Evolutionary conservation across 2,329 filamentous ascomycete species (phyloP).

Genomic region (Epichloe gansuensis): DNA sequence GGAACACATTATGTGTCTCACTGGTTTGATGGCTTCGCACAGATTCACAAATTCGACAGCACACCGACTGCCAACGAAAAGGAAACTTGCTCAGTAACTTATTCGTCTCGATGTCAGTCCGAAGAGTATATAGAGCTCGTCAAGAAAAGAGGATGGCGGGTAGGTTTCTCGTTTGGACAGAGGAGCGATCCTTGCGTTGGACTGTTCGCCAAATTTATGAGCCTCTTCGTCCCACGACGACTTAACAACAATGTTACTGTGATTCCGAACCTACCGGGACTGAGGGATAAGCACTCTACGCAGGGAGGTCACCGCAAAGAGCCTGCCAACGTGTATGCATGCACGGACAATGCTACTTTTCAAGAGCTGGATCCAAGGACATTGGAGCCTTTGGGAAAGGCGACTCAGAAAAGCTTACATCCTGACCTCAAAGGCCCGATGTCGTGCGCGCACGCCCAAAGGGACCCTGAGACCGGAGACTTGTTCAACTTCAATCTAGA

Average conservation of each 20-base stretch:
- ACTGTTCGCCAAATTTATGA: constrained; percentile 60
- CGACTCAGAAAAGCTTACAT: constrained; percentile 49
- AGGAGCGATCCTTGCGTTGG: constrained; percentile 62
- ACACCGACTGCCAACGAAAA: constrained; percentile 24
- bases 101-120: constrained; percentile 59
- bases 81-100: constrained; percentile 37
- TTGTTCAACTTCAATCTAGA: constrained; percentile 74
- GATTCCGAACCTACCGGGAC: constrained; percentile 50
- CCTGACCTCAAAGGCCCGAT: constrained; percentile 54
- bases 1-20: constrained; percentile 54
- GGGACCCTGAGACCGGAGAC: constrained; percentile 62
- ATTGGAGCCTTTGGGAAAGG: constrained; percentile 57
- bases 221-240: constrained; percentile 34
- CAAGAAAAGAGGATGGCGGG: constrained; percentile 43
- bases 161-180: constrained; percentile 54
- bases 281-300: constrained; percentile 16
- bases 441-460: constrained; percentile 59
- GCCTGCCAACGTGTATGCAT: constrained; percentile 9
- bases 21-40: constrained; percentile 72
- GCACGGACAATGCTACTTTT: constrained; percentile 39
- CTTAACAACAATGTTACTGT: constrained; percentile 54
- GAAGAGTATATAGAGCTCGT: constrained; percentile 51
- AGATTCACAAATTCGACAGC: constrained; percentile 63
- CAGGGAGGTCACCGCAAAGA: constrained; percentile 23
- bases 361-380: constrained; percentile 57